Evolutionary conservation across 1,284 basidiomycete genomes (phyloP).

Genomic region (Lentinula novae-zelandiae): DNA sequence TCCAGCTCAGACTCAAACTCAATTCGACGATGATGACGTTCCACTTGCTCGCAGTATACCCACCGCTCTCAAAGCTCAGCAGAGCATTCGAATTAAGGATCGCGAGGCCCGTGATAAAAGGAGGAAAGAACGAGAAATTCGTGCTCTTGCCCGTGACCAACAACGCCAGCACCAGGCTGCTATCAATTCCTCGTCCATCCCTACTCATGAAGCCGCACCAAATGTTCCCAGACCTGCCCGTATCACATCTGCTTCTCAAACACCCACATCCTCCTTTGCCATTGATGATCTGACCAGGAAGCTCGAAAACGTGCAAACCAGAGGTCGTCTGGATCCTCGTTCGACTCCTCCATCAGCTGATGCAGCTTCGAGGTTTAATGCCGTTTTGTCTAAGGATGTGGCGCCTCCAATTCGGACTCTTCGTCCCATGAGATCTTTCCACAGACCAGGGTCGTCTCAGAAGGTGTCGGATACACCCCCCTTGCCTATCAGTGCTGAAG

Average conservation of each 20-base stretch:
- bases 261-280: conserved; percentile 38
- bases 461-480: conserved; percentile 27
- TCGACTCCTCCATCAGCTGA: not conserved
- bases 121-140: conserved; percentile 37
- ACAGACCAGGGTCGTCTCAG: conserved; percentile 29
- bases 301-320: conserved; percentile 46
- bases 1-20: not conserved
- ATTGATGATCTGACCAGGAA: conserved; percentile 58
- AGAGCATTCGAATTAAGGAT: conserved; percentile 68
- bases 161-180: not conserved
- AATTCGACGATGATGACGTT: conserved; percentile 55
- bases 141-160: conserved; percentile 10
- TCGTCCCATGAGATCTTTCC: conserved; percentile 57
- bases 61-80: conserved; percentile 72
- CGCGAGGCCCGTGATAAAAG: conserved; percentile 62
- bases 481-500: conserved; percentile 27
- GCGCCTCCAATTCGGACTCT: conserved; percentile 28
- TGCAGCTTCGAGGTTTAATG: not conserved
- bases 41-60: conserved; percentile 78
- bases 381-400: not conserved
- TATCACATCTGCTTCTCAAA: conserved; percentile 45
- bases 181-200: conserved; percentile 17
- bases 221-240: conserved; percentile 30
- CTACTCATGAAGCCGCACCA: conserved; percentile 37
- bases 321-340: conserved; percentile 16